Conservation (phyloP, 1,284 basidiomycete genomes). For the Papiliotrema laurentii region DNA sequence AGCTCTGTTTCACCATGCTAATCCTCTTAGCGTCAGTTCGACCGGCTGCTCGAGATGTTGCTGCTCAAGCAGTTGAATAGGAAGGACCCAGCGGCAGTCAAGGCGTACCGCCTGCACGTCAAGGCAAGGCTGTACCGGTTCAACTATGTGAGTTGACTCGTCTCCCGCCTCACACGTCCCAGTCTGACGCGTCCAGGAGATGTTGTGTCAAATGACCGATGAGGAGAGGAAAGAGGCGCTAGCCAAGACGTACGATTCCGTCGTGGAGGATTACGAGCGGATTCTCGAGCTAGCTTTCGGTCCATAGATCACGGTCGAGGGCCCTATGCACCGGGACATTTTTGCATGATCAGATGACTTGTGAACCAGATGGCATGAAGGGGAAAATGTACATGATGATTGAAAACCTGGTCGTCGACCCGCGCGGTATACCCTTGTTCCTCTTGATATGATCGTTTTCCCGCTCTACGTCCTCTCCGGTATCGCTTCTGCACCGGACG, state of each 20-base stretch:
- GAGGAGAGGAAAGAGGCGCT: slow-evolving; percentile 81
- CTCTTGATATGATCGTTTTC: too few species aligned
- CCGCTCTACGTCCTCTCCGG: too few species aligned
- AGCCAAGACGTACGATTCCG: slow-evolving; percentile 87
- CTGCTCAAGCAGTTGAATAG: slow-evolving; percentile 68
- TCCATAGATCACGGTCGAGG: too few species aligned
- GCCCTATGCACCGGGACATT: too few species aligned
- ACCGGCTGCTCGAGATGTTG: slow-evolving; percentile 87
- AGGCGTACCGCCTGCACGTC: slow-evolving; percentile 69
- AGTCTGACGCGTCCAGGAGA: slow-evolving; percentile 58
- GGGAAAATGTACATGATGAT: too few species aligned
- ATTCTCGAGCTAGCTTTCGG: slow-evolving; percentile 59
- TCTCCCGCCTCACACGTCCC: slow-evolving; percentile 8
- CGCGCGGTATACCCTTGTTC: too few species aligned
- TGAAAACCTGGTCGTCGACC: too few species aligned
- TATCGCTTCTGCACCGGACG: too few species aligned
- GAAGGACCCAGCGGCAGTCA: slow-evolving; percentile 56
- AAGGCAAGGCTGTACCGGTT: slow-evolving; percentile 91
- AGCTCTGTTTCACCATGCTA: neutral
- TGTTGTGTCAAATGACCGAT: slow-evolving; percentile 76
- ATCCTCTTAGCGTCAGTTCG: slow-evolving; percentile 80
- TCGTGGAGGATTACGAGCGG: slow-evolving; percentile 78
- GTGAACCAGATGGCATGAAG: too few species aligned
- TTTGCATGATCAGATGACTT: too few species aligned
- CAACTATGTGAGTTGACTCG: slow-evolving; percentile 67